Conservation (phyloP, 768 basidiomycete species). For the Amanita rimosa region DNA sequence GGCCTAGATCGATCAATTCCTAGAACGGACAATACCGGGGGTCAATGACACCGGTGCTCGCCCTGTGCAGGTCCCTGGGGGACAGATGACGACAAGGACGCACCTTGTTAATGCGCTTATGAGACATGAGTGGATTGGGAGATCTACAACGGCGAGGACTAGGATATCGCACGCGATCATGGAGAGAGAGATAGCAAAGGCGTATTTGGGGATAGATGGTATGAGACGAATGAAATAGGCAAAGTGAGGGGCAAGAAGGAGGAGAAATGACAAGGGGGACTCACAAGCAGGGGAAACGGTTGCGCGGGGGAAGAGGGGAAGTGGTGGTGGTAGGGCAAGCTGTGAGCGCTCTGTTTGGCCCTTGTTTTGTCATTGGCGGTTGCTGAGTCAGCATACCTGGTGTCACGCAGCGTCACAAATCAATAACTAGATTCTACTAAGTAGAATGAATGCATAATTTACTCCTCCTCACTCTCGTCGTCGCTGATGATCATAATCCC, state of each 20-base stretch:
- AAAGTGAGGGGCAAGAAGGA: slow-evolving; percentile 6
- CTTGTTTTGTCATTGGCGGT: slow-evolving; percentile 33
- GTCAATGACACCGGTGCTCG: slow-evolving; percentile 1
- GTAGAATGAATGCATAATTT: slow-evolving; percentile 1
- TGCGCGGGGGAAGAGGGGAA: slow-evolving; percentile 19
- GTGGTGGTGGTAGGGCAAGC: slow-evolving; percentile 44
- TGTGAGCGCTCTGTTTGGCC: slow-evolving; percentile 27
- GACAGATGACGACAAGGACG: slow-evolving; percentile 7
- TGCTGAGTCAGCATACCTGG: slow-evolving; percentile 24
- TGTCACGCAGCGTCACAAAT: background rate
- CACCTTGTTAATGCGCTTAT: slow-evolving; percentile 99
- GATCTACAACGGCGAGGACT: slow-evolving; percentile 19
- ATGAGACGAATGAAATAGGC: background rate
- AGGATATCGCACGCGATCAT: slow-evolving; percentile 32
- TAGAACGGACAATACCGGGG: slow-evolving; percentile 24
- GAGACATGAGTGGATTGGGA: slow-evolving; percentile 56
- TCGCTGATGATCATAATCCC: slow-evolving; percentile 40
- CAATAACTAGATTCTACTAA: background rate
- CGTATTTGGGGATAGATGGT: background rate
- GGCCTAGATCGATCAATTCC: slow-evolving; percentile 99
- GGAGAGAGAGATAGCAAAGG: background rate
- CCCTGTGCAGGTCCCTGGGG: slow-evolving; percentile 9
- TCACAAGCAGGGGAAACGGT: slow-evolving; percentile 19
- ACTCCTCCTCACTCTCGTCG: slow-evolving; percentile 24
- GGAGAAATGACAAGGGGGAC: slow-evolving; percentile 13